Base-by-base conservation (phyloP, 768 basidiomycete genomes). In the Lyophyllum semitale region DNA sequence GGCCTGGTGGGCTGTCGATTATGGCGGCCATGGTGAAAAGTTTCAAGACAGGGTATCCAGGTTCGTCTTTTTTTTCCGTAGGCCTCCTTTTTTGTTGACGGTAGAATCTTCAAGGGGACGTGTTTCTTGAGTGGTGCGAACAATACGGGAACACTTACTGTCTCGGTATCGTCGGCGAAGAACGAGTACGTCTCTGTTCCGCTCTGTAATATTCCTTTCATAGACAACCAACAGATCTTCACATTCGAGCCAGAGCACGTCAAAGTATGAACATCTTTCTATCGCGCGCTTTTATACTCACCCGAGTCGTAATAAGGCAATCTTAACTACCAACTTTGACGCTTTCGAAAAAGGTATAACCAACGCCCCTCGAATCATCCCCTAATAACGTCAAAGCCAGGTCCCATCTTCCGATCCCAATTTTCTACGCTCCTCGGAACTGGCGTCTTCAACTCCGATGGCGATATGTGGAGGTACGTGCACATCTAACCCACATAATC, bases 401-500 rank as follows among this genome's bases (percentile, higher is more conserved):
- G 73, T 17, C 65, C 70, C 8, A 48, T 60, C 3, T 60, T 68
- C 29, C 63, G 55, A 27, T 52, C 43, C 3, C 67, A 70, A 53
- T 52, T 79, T 26, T 38, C 62, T 9, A 69, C 75, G 4, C 60
- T 83, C 4, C 70, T 86, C 4, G 85, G 85, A 0, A 72, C 73
- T 2, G 85, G 85, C 0, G 78, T 87, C 0, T 88, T 87, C 67
- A 83, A 82, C 59, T 76, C 77, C 2, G 82, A 86, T 66, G 84
- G 85, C n/a, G 83, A 87, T 1, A 75, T 82, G 68, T 89, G 88
- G 88, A 89, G 84, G 84, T 87, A 61, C 17, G n/a, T 37, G 20
- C 3, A 20, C 32, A n/a, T 29, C 35, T 26, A 8, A 22, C 32
- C 12, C 4, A n/a, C n/a, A n/a, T n/a, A n/a, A n/a, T 8, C 25